Evolutionary conservation across 352 stramenopile species (phyloP).

Genomic region (Phytophthora citricola): DNA sequence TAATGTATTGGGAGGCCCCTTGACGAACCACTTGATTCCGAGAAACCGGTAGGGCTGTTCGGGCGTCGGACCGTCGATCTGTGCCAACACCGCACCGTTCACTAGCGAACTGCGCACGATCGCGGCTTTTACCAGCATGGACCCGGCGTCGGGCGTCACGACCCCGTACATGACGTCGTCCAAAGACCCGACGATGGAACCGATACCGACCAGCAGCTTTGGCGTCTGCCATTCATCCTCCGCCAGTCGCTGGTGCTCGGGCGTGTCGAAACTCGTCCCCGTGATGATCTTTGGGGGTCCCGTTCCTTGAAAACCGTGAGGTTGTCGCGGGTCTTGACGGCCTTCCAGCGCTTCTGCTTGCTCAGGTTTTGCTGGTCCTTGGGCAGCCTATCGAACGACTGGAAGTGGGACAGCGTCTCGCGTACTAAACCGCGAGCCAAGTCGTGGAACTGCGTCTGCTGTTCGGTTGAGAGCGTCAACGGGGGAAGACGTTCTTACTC

Average conservation of each 20-base stretch:
- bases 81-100: constrained; percentile 45
- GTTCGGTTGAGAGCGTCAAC: constrained; percentile 32
- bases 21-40: constrained; percentile 62
- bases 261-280: constrained; percentile 33
- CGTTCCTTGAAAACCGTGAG: constrained; percentile 51
- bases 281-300: constrained; percentile 38
- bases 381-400: constrained; percentile 30
- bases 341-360: constrained; percentile 48
- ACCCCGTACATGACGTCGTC: constrained; percentile 73
- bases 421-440: constrained; percentile 40
- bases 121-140: constrained; percentile 51
- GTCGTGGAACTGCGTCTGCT: constrained; percentile 31
- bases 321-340: constrained; percentile 51
- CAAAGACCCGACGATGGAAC: constrained; percentile 54
- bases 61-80: constrained; percentile 38
- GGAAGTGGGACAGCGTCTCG: constrained; percentile 43
- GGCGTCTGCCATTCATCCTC: constrained; percentile 49
- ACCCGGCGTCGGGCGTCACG: constrained; percentile 39
- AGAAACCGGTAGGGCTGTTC: constrained; percentile 52
- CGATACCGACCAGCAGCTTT: constrained; percentile 53
- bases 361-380: constrained; percentile 19
- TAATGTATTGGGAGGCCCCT: constrained; percentile 37
- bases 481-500: constrained; percentile 44
- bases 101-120: constrained; percentile 43
- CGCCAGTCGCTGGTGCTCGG: constrained; percentile 39